phyloP scores from a whole-genome alignment of 139 green algal genomes.

The Chlamydomonas sp. region DNA sequence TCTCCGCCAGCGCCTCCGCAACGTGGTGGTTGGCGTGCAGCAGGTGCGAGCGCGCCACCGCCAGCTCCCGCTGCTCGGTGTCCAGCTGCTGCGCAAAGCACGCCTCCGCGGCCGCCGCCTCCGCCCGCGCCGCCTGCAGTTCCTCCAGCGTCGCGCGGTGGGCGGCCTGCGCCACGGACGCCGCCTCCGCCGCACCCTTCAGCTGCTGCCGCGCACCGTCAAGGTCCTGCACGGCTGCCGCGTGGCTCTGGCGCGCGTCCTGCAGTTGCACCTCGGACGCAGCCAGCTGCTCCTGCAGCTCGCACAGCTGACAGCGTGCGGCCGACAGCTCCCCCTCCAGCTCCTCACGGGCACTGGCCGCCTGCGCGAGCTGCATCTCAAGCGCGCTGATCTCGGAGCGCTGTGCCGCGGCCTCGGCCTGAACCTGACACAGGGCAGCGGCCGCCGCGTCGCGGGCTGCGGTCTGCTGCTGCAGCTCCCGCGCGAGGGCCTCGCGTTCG shows the following conservation, averaged over 20 bases:
- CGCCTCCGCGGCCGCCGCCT: neutral
- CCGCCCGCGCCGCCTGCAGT: neutral
- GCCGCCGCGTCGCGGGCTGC: neutral
- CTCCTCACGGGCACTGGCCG: neutral
- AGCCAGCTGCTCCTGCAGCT: constrained; percentile 1
- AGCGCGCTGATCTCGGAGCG: neutral
- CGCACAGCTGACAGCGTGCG: neutral
- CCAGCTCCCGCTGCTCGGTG: neutral
- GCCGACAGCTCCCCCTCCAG: constrained; percentile 3
- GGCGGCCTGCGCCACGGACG: neutral
- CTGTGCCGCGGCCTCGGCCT: neutral
- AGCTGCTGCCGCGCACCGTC: neutral
- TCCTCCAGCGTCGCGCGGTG: neutral
- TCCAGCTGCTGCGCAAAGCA: neutral
- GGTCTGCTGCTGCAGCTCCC: neutral
- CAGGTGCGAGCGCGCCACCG: neutral
- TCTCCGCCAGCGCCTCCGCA: constrained; percentile 10
- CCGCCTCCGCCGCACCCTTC: neutral
- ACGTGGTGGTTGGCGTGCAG: neutral
- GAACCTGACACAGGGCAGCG: neutral
- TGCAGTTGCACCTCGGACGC: neutral
- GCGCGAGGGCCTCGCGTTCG: neutral
- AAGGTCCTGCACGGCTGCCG: neutral
- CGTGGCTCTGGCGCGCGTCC: neutral
- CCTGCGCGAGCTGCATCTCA: neutral